Evolutionary conservation across 2,329 filamentous ascomycete species (phyloP), one percentile per base, ranked within the genome.

Genomic region (Hortaea werneckii): DNA sequence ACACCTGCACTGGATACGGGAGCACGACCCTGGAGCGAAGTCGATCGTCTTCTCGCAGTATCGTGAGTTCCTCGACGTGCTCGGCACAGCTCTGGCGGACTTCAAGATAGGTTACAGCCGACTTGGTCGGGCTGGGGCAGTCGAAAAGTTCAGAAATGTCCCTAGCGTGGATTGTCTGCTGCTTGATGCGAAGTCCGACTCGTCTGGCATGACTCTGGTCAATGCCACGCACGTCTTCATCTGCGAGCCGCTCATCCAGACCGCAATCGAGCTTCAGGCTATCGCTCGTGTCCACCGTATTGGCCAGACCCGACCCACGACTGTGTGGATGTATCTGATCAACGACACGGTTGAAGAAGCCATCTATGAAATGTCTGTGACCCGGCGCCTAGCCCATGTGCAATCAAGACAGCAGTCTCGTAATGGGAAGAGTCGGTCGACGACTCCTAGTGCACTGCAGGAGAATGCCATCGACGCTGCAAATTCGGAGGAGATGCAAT

Each of bases 251-350:
- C 72, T 96, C 3, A 80, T 96, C 55, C 95, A 96, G 60, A 90
- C 90, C 0, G 88, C 89, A 0, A 79, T 98, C 11, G 92, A 96
- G 65, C 74, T 96, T 7, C 92, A 98, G 65, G 90, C 89, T 10
- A 94, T 96, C 58, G 89, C 90, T 1, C 83, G 92, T 46, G 89
- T 98, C 1, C 88, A 98, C 62, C 80, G 92, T 32, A 98, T 98
- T 52, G 92, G 92, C 0, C 92, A 96, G 65, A 75, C 82, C 52
- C 80, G 85, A 43, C 77, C 85, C 53, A 98, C 92, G 0, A 95
- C 87, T 0, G 88, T 96, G 1, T 96, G 89, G 85, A 83, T 95
- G 65, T 96, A 96, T 62, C 75, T 96, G 2, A 78, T 95, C n/a
- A 80, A 83, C 11, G 86, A 85, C 43, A 94, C 90, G 0, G 87